phyloP scores from a whole-genome alignment of 352 stramenopile species.

The Thalassiosira allenii region DNA sequence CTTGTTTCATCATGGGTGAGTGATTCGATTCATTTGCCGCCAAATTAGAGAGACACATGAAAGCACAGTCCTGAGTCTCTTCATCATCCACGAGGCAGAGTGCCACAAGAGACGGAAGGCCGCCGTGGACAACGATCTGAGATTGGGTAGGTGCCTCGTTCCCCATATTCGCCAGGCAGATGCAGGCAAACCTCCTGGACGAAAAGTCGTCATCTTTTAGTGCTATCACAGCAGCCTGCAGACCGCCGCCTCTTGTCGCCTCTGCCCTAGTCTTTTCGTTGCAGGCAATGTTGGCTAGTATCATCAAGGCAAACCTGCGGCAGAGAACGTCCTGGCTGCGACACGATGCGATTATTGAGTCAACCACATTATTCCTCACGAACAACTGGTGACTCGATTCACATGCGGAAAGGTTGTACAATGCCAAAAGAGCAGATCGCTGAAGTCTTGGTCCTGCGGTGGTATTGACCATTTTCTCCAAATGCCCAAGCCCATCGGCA shows the following conservation, averaged over 20 bases:
- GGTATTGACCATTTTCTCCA: conserved; percentile 88
- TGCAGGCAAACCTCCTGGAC: conserved; percentile 91
- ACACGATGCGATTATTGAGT: conserved; percentile 89
- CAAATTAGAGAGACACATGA: conserved; percentile 95
- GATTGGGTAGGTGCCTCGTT: conserved; percentile 91
- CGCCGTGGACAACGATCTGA: conserved; percentile 93
- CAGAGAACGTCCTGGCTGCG: conserved; percentile 90
- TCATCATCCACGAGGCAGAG: conserved; percentile 85
- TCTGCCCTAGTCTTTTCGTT: conserved; percentile 91
- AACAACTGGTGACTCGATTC: conserved; percentile 91
- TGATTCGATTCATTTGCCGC: conserved; percentile 95
- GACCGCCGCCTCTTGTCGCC: conserved; percentile 90
- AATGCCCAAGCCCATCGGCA: conserved; percentile 85
- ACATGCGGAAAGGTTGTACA: conserved; percentile 96
- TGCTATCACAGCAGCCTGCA: conserved; percentile 90
- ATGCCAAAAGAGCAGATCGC: conserved; percentile 89
- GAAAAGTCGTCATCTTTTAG: conserved; percentile 91
- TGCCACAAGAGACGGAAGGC: conserved; percentile 89
- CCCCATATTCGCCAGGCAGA: conserved; percentile 94
- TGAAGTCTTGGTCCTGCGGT: conserved; percentile 66
- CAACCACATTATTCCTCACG: conserved; percentile 89
- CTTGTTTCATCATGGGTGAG: conserved; percentile 89
- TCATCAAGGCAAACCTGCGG: conserved; percentile 94
- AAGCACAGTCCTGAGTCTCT: conserved; percentile 91
- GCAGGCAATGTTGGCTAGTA: conserved; percentile 93